A percentile compares a stretch with the other conserved stretches of the same genome.
phyloP scores from a whole-genome alignment of 495 filamentous ascomycete genomes.

The Penicillium salamii region DNA sequence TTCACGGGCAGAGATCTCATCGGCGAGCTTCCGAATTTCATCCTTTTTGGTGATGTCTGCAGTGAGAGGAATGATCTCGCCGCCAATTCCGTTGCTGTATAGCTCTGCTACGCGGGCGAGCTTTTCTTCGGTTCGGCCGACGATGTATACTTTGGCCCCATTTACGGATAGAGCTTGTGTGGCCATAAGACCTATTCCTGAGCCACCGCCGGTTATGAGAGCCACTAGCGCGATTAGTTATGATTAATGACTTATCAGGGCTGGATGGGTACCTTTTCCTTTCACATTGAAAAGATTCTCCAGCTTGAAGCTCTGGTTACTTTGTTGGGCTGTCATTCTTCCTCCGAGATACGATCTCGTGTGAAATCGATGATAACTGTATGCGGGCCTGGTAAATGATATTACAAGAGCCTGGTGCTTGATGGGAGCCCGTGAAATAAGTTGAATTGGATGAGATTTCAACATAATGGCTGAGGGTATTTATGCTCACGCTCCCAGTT shows the following conservation, averaged over 20 bases:
- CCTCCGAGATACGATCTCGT: neutral
- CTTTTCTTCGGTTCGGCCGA: slow-evolving; percentile 55
- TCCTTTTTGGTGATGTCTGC: slow-evolving; percentile 51
- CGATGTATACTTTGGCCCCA: slow-evolving; percentile 59
- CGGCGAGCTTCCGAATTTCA: slow-evolving; percentile 40
- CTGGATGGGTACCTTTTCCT: slow-evolving; percentile 31
- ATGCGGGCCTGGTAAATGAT: neutral
- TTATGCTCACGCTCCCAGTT: no score
- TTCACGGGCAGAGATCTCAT: slow-evolving; percentile 44
- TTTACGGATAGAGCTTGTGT: slow-evolving; percentile 60
- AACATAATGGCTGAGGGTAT: no score
- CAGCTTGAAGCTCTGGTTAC: slow-evolving; percentile 50
- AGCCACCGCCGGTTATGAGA: slow-evolving; percentile 54
- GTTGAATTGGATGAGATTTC: no score
- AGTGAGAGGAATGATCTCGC: slow-evolving; percentile 55
- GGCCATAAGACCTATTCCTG: slow-evolving; percentile 52
- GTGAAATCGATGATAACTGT: neutral
- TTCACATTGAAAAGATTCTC: slow-evolving; percentile 55
- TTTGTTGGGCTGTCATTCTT: slow-evolving; percentile 25
- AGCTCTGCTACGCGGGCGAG: slow-evolving; percentile 50
- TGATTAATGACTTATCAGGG: neutral
- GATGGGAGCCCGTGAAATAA: no score
- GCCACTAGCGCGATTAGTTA: slow-evolving; percentile 35
- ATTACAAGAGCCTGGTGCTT: no score
- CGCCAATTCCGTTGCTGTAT: slow-evolving; percentile 43